Base-by-base conservation (phyloP, 345 rosid species). In the Melaleuca quinquenervia region DNA sequence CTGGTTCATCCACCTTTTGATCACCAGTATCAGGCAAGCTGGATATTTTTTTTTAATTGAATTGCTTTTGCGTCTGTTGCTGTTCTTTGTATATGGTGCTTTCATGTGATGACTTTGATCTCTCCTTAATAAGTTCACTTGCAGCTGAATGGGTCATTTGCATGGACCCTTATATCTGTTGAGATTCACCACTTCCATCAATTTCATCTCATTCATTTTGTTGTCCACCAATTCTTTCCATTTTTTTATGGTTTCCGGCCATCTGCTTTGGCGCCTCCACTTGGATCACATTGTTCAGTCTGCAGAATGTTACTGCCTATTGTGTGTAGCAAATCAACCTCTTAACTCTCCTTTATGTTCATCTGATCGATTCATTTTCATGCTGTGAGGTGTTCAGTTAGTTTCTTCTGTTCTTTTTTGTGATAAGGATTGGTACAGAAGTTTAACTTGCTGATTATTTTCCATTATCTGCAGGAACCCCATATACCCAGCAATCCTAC, bases 401-500 rank as follows among this genome's bases (percentile, higher is more conserved):
- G 45, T 64, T 64, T 29, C 20, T 64, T 64, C 21, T 11, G 16
- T 64, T 64, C 10, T 62, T 62, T 48, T 70, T 70, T 24, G 9
- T 70, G 80, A 70, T 70, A 70, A 36, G 22, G 11, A 36, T 18
- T 36, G 80, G 80, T 13, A 32, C 24, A 18, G 48, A 70, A 70
- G 80, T 12, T 70, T 70, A 29, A 16, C 26, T 70, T 70, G 26
- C 56, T 51, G 20, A 51, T 82, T 36, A 18, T 52, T 53, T 45
- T 85, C 52, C 89, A 85, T 86, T 76, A 87, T 74, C 84, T 86
- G 85, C 85, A 96, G 99, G 99, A 88, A 96, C 98, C 84, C 95
- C 98, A 58, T 97, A 95, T 87, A 95, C 98, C 76, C 99, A 97
- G 90, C 99, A 97, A 86, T 97, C 99, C 11, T 97, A 97, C 92